Evolutionary conservation across 208 protist genomes (phyloP).

Genomic region (Trypanosoma melophagium): DNA sequence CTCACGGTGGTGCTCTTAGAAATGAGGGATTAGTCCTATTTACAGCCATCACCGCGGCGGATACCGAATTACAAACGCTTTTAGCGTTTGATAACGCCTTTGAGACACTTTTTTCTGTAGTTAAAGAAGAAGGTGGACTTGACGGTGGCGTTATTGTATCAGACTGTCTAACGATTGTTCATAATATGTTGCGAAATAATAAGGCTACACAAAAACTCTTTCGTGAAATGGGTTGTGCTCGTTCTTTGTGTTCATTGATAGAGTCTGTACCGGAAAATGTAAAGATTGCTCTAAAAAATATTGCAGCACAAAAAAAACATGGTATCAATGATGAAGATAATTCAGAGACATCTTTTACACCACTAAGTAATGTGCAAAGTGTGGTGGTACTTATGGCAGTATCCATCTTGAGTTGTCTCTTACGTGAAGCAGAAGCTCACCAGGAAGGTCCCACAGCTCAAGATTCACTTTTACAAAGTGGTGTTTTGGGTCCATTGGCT

Average conservation of each 20-base stretch:
- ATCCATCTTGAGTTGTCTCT: conserved; percentile 54
- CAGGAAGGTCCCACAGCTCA: conserved; percentile 22
- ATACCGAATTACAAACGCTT: conserved; percentile 77
- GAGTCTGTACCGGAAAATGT: conserved; percentile 38
- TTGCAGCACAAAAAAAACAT: neutral
- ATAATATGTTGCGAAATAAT: conserved; percentile 84
- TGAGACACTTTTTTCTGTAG: conserved; percentile 63
- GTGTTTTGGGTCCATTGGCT: conserved; percentile 50
- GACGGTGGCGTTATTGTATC: conserved; percentile 58
- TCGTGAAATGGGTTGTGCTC: conserved; percentile 69
- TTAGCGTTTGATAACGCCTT: conserved; percentile 82
- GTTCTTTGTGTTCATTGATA: conserved; percentile 52
- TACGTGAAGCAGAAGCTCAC: conserved; percentile 43
- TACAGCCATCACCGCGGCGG: conserved; percentile 56
- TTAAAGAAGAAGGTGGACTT: conserved; percentile 54
- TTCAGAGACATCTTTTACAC: neutral
- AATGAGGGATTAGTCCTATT: conserved; percentile 66
- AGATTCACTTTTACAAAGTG: conserved; percentile 46
- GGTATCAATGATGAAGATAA: neutral
- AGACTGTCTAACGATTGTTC: conserved; percentile 77
- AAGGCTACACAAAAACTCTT: conserved; percentile 86
- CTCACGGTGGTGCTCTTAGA: conserved; percentile 45
- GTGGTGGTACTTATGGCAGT: conserved; percentile 45
- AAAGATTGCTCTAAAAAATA: conserved; percentile 8
- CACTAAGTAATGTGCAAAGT: conserved; percentile 17